A percentile compares a stretch with the other conserved stretches of the same genome.
These are phyloP conservation scores for Alloteropsis semialata DNA, from an alignment of 176 grass and related monocot species.

Conservation along the genomic window DNA sequence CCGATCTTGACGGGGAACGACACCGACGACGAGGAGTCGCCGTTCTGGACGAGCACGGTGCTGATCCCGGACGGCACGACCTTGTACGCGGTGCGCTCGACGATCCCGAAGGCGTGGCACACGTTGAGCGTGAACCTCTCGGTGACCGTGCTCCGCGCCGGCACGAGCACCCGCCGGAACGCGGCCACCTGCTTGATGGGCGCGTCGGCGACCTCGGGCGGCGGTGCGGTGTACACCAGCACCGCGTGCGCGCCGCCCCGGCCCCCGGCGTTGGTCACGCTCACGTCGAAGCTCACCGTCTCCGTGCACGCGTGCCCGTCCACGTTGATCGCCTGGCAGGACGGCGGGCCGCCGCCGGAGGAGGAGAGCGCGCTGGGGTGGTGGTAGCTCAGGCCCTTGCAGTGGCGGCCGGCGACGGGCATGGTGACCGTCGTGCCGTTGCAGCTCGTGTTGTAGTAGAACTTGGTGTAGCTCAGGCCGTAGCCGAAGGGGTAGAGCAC, in stretches of 20 bases:
- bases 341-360: neutral
- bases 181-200: slow-evolving; percentile 48
- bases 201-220: slow-evolving; percentile 20
- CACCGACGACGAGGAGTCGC: neutral
- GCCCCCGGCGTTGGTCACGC: slow-evolving; percentile 25
- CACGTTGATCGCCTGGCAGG: slow-evolving; percentile 3
- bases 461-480: slow-evolving; percentile 7
- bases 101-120: slow-evolving; percentile 42
- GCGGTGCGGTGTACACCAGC: slow-evolving; percentile 36
- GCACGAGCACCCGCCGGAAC: slow-evolving; percentile 36
- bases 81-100: slow-evolving; percentile 40
- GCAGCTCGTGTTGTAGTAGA: neutral
- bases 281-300: slow-evolving; percentile 23
- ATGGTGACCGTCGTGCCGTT: neutral
- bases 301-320: neutral
- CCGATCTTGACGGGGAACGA: slow-evolving; percentile 32
- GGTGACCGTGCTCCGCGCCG: neutral
- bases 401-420: neutral
- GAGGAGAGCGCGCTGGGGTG: neutral
- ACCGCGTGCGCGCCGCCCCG: slow-evolving; percentile 16
- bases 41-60: slow-evolving; percentile 35
- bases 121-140: slow-evolving; percentile 35
- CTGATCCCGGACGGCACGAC: slow-evolving; percentile 33
- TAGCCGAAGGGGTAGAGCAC: slow-evolving; percentile 27
- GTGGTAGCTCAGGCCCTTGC: slow-evolving; percentile 39